Evolutionary conservation across 2,329 filamentous ascomycete species (phyloP).

Genomic region (Fusarium domesticum): DNA sequence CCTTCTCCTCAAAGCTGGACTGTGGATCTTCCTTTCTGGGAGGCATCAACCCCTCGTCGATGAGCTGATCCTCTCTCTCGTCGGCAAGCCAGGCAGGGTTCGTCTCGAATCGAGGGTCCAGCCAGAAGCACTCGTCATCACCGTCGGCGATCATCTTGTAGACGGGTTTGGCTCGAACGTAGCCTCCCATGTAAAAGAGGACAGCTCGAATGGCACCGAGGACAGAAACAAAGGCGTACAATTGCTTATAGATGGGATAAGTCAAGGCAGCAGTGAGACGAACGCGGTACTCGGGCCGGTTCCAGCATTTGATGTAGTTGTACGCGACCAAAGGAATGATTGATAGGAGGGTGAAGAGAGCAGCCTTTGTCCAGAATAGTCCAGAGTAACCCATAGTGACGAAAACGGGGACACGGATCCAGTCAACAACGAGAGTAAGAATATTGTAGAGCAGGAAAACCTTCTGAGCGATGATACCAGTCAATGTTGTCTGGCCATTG

Average conservation of each 20-base stretch:
- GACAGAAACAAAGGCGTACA: conserved; percentile 9
- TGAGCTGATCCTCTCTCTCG: conserved; percentile 3
- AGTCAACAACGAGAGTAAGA: conserved; percentile 6
- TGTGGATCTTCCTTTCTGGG: not conserved
- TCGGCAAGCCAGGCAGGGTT: conserved; percentile 10
- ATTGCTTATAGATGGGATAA: conserved; percentile 9
- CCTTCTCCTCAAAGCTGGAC: not conserved
- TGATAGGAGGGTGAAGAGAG: conserved; percentile 1
- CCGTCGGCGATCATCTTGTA: conserved; percentile 8
- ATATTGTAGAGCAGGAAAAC: conserved; percentile 7
- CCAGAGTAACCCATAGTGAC: conserved; percentile 3
- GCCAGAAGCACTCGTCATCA: conserved; percentile 8
- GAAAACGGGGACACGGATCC: conserved; percentile 9
- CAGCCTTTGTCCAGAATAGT: conserved; percentile 1
- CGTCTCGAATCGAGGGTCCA: conserved; percentile 9
- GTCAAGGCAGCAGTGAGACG: conserved; percentile 4
- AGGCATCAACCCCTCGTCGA: not conserved
- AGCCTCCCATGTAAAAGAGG: conserved; percentile 8
- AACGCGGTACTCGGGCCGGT: conserved; percentile 3
- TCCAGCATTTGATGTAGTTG: conserved; percentile 9
- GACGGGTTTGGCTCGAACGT: conserved; percentile 9
- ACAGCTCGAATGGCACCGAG: conserved; percentile 7
- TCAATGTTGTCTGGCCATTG: conserved; percentile 6
- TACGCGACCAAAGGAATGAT: conserved; percentile 5
- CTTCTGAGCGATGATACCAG: conserved; percentile 6